These are phyloP conservation scores for Sinapis alba DNA, from an alignment of 441 rosid species.

Conservation along the genomic window DNA sequence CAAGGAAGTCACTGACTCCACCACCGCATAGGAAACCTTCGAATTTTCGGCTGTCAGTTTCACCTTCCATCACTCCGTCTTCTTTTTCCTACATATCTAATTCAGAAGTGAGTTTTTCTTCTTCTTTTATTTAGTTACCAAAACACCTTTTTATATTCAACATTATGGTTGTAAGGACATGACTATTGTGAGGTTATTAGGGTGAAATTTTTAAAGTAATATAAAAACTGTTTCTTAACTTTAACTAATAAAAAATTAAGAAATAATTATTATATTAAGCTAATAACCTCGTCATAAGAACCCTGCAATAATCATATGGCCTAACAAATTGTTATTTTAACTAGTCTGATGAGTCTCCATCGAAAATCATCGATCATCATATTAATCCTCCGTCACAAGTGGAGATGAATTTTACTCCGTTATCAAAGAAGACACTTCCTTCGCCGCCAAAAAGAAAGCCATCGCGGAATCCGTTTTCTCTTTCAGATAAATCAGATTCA, in stretches of 20 bases:
- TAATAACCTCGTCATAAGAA: too few species aligned
- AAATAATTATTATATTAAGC: too few species aligned
- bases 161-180: not conserved
- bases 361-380: not conserved
- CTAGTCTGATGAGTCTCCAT: not conserved
- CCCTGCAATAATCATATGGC: too few species aligned
- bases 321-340: not conserved
- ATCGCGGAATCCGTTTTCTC: not conserved
- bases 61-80: not conserved
- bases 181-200: too few species aligned
- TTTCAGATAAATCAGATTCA: not conserved
- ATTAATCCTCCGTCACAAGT: not conserved
- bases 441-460: not conserved
- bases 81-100: not conserved
- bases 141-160: not conserved
- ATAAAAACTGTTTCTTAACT: too few species aligned
- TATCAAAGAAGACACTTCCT: not conserved
- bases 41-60: constrained; percentile 35
- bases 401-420: not conserved
- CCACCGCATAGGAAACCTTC: constrained; percentile 56
- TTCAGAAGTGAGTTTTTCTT: not conserved
- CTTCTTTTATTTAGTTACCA: not conserved
- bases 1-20: constrained; percentile 1
- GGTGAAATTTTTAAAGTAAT: too few species aligned
- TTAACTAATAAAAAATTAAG: too few species aligned